These are phyloP conservation scores for Pneumocystis jirovecii DNA, from an alignment of 1,139 yeast species.

Conservation along the genomic window DNA sequence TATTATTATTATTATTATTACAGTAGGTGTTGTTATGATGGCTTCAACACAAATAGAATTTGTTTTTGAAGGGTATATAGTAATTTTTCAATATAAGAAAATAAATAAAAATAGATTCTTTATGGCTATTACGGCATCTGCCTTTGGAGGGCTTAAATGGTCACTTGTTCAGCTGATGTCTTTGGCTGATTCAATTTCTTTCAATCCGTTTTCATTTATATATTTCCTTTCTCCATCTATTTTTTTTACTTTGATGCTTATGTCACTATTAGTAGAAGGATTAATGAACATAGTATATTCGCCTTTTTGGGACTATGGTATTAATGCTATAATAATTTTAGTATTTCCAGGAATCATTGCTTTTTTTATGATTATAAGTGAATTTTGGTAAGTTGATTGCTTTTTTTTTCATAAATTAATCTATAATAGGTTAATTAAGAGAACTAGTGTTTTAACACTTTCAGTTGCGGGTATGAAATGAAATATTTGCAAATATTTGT, in stretches of 20 bases:
- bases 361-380: conserved; percentile 79
- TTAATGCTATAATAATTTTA: conserved; percentile 42
- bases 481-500: neutral
- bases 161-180: conserved; percentile 76
- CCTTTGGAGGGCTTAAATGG: conserved; percentile 87
- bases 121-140: conserved; percentile 60
- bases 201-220: conserved; percentile 71
- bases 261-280: conserved; percentile 58
- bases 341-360: conserved; percentile 76
- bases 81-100: neutral
- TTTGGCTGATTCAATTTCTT: conserved; percentile 41
- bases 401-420: neutral
- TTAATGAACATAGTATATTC: conserved; percentile 37
- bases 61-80: conserved; percentile 21
- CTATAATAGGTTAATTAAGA: conserved; percentile 43
- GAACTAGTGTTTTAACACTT: conserved; percentile 73
- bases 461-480: conserved; percentile 40
- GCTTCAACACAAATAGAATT: conserved; percentile 39
- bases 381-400: conserved; percentile 30
- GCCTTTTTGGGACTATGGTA: conserved; percentile 44
- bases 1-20: conserved; percentile 61
- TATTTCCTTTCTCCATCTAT: conserved; percentile 73
- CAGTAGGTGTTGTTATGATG: conserved; percentile 75
- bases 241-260: conserved; percentile 43
- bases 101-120: conserved; percentile 26